Conservation (phyloP, 2,329 filamentous ascomycete species). For the Xylariomycetidae sp. region DNA sequence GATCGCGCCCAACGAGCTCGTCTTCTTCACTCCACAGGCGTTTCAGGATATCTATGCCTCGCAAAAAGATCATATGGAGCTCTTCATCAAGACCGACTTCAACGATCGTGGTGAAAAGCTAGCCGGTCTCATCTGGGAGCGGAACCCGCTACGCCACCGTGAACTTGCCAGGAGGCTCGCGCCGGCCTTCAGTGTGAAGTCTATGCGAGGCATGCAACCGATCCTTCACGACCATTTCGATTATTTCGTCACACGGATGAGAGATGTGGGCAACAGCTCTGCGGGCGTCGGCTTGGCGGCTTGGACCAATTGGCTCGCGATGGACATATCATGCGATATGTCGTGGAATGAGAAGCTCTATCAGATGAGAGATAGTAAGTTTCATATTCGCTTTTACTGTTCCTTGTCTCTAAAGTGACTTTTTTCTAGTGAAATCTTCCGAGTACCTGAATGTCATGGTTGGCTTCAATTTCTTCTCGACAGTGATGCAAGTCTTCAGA, state of each 20-base stretch:
- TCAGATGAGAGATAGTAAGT: slow-evolving; percentile 13
- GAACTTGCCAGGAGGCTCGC: slow-evolving; percentile 14
- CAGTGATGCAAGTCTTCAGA: slow-evolving; percentile 10
- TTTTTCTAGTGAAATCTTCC: slow-evolving; percentile 4
- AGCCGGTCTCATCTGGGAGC: slow-evolving; percentile 17
- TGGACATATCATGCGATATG: slow-evolving; percentile 16
- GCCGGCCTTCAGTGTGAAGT: slow-evolving; percentile 17
- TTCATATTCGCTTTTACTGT: background rate
- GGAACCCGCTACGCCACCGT: slow-evolving; percentile 15
- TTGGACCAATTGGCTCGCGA: slow-evolving; percentile 15
- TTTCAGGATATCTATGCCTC: slow-evolving; percentile 14
- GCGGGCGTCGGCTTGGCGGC: slow-evolving; percentile 8
- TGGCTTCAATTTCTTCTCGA: slow-evolving; percentile 8
- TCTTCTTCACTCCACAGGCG: background rate
- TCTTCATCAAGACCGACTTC: slow-evolving; percentile 16
- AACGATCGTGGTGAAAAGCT: slow-evolving; percentile 14
- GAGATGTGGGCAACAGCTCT: slow-evolving; percentile 1
- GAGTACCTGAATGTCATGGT: slow-evolving; percentile 9
- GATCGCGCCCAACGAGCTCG: background rate
- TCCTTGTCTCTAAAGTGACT: background rate
- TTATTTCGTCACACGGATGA: slow-evolving; percentile 14
- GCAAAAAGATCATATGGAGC: slow-evolving; percentile 11
- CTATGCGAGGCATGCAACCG: slow-evolving; percentile 12
- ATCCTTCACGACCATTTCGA: slow-evolving; percentile 15
- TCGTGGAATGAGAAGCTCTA: slow-evolving; percentile 13